Percentiles rank a stretch among this genome's conserved stretches.
phyloP scores from a whole-genome alignment of 176 grass and related monocot genomes.

The Stipa capillata region DNA sequence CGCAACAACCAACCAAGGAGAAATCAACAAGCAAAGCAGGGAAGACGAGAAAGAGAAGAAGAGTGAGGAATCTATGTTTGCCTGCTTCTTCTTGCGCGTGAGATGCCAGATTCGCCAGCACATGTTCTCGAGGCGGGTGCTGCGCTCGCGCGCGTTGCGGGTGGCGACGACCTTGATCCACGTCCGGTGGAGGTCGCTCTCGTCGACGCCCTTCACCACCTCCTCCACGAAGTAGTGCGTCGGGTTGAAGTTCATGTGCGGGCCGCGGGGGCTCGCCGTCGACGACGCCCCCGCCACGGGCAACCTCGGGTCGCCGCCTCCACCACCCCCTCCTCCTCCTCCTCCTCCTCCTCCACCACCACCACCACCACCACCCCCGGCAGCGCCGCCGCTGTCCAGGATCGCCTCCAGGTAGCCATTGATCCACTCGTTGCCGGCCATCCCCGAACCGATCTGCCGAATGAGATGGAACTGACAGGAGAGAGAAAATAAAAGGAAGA shows the following conservation, averaged over 20 bases:
- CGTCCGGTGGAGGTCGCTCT: slow-evolving; percentile 90
- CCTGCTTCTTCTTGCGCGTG: slow-evolving; percentile 97
- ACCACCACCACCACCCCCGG: slow-evolving; percentile 5
- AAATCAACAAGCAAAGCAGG: background rate
- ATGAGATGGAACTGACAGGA: slow-evolving; percentile 15
- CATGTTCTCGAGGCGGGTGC: slow-evolving; percentile 93
- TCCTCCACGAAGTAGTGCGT: slow-evolving; percentile 98
- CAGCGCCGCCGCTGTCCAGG: slow-evolving; percentile 55
- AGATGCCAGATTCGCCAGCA: slow-evolving; percentile 99
- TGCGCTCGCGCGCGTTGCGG: slow-evolving; percentile 73
- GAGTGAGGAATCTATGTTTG: background rate
- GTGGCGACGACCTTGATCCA: slow-evolving; percentile 99
- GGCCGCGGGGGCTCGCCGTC: slow-evolving; percentile 29
- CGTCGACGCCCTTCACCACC: slow-evolving; percentile 93
- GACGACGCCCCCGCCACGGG: slow-evolving; percentile 16
- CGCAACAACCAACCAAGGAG: background rate
- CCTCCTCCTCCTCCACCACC: background rate
- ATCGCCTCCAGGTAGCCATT: slow-evolving; percentile 98
- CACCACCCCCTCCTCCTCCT: background rate
- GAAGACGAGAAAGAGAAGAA: background rate
- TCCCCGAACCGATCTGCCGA: background rate
- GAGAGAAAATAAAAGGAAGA: background rate
- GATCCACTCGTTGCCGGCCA: slow-evolving; percentile 95
- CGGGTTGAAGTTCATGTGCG: slow-evolving; percentile 72
- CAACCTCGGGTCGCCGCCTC: slow-evolving; percentile 9